phyloP scores from a whole-genome alignment of 2,329 filamentous ascomycete species.

The Aspergillus sp. region DNA sequence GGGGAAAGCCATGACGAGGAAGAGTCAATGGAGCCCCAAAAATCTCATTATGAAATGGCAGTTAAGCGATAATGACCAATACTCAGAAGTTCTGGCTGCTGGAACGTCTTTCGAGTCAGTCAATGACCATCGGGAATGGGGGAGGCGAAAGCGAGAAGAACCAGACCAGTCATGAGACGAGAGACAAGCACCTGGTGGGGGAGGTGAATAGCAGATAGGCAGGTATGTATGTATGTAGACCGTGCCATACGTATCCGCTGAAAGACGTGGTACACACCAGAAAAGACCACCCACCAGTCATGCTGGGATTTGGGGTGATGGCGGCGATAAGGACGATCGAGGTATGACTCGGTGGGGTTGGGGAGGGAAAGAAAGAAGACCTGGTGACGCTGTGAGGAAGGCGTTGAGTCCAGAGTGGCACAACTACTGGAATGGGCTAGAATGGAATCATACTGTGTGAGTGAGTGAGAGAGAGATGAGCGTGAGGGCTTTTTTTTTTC shows the following conservation, averaged over 20 bases:
- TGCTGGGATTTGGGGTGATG: background rate
- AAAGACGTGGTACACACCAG: background rate
- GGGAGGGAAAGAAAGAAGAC: background rate
- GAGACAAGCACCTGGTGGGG: constrained; percentile 1
- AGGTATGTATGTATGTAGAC: background rate
- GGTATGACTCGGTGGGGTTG: background rate
- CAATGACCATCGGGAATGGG: constrained; percentile 15
- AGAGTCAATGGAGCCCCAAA: background rate
- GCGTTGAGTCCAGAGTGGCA: background rate
- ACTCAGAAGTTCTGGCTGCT: background rate
- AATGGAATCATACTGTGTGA: no score
- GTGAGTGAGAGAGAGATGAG: background rate
- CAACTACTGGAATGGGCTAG: no score
- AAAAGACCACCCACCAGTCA: background rate
- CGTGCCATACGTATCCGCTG: background rate
- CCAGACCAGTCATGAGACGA: constrained; percentile 2
- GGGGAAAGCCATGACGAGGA: constrained; percentile 2
- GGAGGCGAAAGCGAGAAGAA: background rate
- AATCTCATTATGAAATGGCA: background rate
- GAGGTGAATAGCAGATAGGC: background rate
- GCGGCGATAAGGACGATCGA: background rate
- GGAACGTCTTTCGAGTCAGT: background rate
- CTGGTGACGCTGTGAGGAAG: background rate
- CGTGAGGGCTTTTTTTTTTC: background rate
- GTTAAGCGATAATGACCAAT: background rate